A percentile compares a stretch with the other conserved stretches of the same genome.
These are phyloP conservation scores for Vitis hybrid DNA, from an alignment of 177 flowering plant species.

Conservation along the genomic window DNA sequence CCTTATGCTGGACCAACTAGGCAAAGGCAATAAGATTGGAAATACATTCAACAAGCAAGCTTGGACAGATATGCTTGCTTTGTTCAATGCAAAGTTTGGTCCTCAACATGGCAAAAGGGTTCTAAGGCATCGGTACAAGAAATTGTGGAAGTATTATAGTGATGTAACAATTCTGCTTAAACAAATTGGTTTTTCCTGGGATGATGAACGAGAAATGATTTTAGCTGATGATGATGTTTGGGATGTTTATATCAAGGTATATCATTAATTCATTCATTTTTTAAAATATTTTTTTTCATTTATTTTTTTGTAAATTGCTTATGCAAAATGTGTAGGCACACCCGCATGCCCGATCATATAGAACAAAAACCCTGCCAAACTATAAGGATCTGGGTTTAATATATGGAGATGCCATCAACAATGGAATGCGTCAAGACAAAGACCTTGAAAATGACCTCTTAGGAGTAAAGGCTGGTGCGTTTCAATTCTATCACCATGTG, in stretches of 20 bases:
- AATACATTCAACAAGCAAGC: slow-evolving; percentile 41
- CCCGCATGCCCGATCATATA: slow-evolving; percentile 37
- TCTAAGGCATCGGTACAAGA: slow-evolving; percentile 45
- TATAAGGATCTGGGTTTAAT: slow-evolving; percentile 34
- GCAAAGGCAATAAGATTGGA: slow-evolving; percentile 34
- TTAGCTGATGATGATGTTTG: slow-evolving; percentile 36
- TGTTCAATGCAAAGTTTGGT: slow-evolving; percentile 41
- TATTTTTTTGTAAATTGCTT: background rate
- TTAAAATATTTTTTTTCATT: slow-evolving; percentile 1
- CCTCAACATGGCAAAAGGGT: slow-evolving; percentile 45
- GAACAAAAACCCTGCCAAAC: slow-evolving; percentile 34
- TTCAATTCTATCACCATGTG: slow-evolving; percentile 2
- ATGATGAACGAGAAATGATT: slow-evolving; percentile 32
- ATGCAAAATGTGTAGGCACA: slow-evolving; percentile 26
- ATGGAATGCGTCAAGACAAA: slow-evolving; percentile 13
- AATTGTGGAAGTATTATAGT: slow-evolving; percentile 37
- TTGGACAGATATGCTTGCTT: slow-evolving; percentile 43
- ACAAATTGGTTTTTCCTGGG: slow-evolving; percentile 43
- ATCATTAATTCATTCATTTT: background rate
- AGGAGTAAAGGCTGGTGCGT: slow-evolving; percentile 26
- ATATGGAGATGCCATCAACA: slow-evolving; percentile 21
- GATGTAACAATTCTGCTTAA: slow-evolving; percentile 30
- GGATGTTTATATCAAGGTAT: slow-evolving; percentile 46
- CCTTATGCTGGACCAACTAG: slow-evolving; percentile 39
- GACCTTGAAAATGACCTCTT: slow-evolving; percentile 16